A percentile compares a stretch with the other conserved stretches of the same genome.
Conservation (phyloP, 2,329 filamentous ascomycete species). For the Aureobasidium sp. region DNA sequence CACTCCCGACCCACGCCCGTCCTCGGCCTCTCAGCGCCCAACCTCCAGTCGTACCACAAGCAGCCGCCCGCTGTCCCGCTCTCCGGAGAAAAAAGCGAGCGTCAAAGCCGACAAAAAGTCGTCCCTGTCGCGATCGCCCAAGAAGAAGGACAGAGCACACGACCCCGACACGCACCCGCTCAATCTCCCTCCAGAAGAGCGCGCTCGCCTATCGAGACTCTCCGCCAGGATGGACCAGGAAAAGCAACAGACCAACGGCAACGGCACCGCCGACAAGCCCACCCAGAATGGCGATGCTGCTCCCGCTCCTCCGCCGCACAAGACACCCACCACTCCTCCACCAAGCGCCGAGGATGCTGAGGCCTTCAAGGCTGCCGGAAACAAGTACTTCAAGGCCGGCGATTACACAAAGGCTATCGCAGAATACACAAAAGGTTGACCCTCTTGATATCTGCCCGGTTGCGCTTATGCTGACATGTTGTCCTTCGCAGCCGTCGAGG, state of each 20-base stretch:
- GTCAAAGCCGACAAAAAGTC: slow-evolving; percentile 7
- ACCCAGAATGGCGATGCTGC: slow-evolving; percentile 42
- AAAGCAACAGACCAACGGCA: slow-evolving; percentile 49
- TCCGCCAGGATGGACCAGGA: slow-evolving; percentile 29
- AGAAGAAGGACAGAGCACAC: slow-evolving; percentile 17
- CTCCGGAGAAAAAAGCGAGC: background rate
- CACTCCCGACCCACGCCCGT: background rate
- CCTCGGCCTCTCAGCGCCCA: background rate
- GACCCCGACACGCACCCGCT: slow-evolving; percentile 74
- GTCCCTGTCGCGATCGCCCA: slow-evolving; percentile 1
- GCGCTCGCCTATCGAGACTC: slow-evolving; percentile 64
- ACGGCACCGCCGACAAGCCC: slow-evolving; percentile 69
- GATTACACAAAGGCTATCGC: slow-evolving; percentile 82
- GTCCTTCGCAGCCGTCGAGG: slow-evolving; percentile 62
- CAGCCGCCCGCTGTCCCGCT: background rate
- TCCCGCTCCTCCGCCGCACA: slow-evolving; percentile 65
- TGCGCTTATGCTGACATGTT: slow-evolving; percentile 17
- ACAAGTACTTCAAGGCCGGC: slow-evolving; percentile 94
- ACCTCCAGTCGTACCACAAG: background rate
- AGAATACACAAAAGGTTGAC: slow-evolving; percentile 84
- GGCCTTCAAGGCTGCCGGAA: slow-evolving; percentile 82
- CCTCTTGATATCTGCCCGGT: slow-evolving; percentile 10
- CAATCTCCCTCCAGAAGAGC: slow-evolving; percentile 82
- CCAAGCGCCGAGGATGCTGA: slow-evolving; percentile 61
- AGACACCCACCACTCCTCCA: slow-evolving; percentile 41